Evolutionary conservation across 768 basidiomycete species (phyloP), one percentile per base, ranked within the genome.

Genomic region (Suillus paluster): DNA sequence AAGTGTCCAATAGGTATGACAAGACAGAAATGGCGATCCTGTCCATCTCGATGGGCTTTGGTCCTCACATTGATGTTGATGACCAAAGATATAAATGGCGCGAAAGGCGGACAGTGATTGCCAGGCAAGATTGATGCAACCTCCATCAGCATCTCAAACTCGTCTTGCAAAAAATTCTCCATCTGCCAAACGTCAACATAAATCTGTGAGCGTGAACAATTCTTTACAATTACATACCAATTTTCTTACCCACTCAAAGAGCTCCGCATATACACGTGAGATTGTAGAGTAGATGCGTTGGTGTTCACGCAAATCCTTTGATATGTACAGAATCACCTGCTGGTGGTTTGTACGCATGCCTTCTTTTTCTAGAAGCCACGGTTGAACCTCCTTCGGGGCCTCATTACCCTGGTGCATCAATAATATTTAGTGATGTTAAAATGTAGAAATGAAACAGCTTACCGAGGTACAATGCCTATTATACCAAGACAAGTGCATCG

Each of bases 21-120:
- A 4, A 60, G 50, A 60, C 59, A 60, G 1, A 61, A 38, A 38
- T 25, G 44, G 5, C 19, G 19, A 46, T 64, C 60, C 21, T 17
- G 38, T 1, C 23, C 1, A 57, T 64, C 53, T 14, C 50, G 0
- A 52, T 64, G 60, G 7, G 54, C 63, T 41, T 61, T 34, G 5
- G 54, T 64, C 14, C 54, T 23, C 6, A 64, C 63, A 52, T 64
- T 60, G 33, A 64, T 38, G 59, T 64, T 60, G 52, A 64, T 30
- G 30, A 30, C 30, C 30, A 30, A 30, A 30, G 30, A 30, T n/a
- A 64, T 53, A 9, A 64, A 34, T 7, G 50, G 27, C 5, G 10
- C 3, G 5, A 62, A 58, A 25, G 57, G 60, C 2, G 1, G 8
- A 44, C 10, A 15, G 57, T 15, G 23, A 34, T 57, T 39, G 23